Conservation (phyloP, 106 monocot species). For the Platanthera guangdongensis region DNA sequence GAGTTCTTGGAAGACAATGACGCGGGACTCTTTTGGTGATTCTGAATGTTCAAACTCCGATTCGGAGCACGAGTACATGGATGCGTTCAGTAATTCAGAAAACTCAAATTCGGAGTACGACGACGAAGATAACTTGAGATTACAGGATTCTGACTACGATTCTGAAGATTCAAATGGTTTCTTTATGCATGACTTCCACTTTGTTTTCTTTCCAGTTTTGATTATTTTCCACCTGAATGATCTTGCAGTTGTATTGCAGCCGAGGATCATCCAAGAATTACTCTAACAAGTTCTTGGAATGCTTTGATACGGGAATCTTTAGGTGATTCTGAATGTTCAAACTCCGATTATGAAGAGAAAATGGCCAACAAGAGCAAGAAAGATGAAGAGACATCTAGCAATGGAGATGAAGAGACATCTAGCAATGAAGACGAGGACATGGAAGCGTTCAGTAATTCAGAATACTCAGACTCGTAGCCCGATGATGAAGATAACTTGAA, state of each 20-base stretch:
- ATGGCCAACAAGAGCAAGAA: no score
- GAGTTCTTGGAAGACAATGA: constrained; percentile 26
- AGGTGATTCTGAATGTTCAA: no score
- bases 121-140: constrained; percentile 8
- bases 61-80: not conserved
- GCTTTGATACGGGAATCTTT: no score
- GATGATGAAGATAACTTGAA: not conserved
- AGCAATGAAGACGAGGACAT: no score
- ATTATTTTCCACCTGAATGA: not conserved
- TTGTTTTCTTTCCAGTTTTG: not conserved
- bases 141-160: constrained; percentile 38
- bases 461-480: no score
- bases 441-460: no score
- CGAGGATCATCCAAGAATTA: constrained; percentile 58
- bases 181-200: not conserved
- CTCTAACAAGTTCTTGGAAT: no score
- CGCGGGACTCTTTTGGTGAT: constrained; percentile 18
- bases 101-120: not conserved
- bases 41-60: constrained; percentile 11
- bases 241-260: constrained; percentile 27
- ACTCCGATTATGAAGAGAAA: no score
- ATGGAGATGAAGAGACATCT: no score
- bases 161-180: constrained; percentile 86
- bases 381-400: no score
- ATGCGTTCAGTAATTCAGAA: not conserved